Evolutionary conservation across 1,284 basidiomycete genomes (phyloP), one percentile per base, ranked within the genome.

Genomic region (Blastosporella zonata): DNA sequence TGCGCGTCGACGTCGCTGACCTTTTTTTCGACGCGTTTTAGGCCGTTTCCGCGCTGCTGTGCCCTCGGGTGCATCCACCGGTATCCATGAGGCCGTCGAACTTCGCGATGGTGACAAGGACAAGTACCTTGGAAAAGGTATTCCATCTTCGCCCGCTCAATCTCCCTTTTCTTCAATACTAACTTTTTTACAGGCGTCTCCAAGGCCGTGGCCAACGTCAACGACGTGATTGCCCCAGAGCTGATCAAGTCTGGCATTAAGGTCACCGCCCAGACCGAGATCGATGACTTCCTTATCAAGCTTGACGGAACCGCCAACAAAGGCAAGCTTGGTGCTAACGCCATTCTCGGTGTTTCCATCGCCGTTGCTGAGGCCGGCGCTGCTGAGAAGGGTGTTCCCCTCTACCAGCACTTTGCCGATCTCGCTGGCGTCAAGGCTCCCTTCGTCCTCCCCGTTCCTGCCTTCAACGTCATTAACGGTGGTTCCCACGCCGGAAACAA

Each of bases 381-480:
- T 43, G 89, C 84, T 48, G 90, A 95, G 75, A 94, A 95, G 79
- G 90, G 87, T 56, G 78, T 98, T 49, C 93, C 97, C 50, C 87
- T 97, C 62, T 99, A 99, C 82, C 84, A 92, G 69, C 93, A 98
- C 81, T 84, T 99, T 61, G 96, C 95, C 47, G 86, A 92, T 58
- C 87, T 99, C 60, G 91, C 96, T 53, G 94, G 95, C 62, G 82
- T 97, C 72, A 91, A 93, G 73, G 79, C 90, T 52, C 96, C 96
- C 39, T 98, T 88, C 74, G 77, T 93, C 52, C 87, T 97, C 62
- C 96, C 96, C 61, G 78, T 72, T 67, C 97, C 94, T 47, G 86
- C 91, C 53, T 93, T 97, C 83, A 99, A 99, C 74, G 97, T 99
- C 65, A 99, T 99, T 81, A 99, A 99, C 77, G 97, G 97, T 73